A percentile compares a stretch with the other conserved stretches of the same genome.
These are phyloP conservation scores for Fusarium oligoseptatum DNA, from an alignment of 2,329 filamentous ascomycete genomes.

Conservation along the genomic window DNA sequence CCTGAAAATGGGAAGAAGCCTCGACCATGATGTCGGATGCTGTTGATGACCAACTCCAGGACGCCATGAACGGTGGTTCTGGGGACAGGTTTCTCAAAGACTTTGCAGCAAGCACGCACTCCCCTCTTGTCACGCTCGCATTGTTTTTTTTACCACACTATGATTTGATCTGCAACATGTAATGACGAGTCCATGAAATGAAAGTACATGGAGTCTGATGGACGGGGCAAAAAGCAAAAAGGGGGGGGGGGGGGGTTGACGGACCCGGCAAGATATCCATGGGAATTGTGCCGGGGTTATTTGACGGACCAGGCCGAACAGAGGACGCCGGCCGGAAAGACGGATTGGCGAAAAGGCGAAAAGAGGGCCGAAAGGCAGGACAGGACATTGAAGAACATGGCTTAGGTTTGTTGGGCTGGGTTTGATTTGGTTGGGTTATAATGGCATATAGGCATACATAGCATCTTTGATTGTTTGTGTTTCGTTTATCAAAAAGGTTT, in stretches of 20 bases:
- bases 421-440: conserved; percentile 20
- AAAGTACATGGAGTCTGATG: conserved; percentile 41
- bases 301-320: conserved; percentile 29
- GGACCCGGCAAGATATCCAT: conserved; percentile 24
- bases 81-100: conserved; percentile 7
- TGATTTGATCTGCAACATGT: conserved; percentile 31
- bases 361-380: conserved; percentile 26
- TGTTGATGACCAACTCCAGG: background rate
- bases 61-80: conserved; percentile 11
- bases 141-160: conserved; percentile 23
- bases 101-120: conserved; percentile 11
- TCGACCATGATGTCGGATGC: conserved; percentile 11
- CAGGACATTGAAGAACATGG: conserved; percentile 25
- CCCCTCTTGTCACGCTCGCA: conserved; percentile 26
- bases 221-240: conserved; percentile 37
- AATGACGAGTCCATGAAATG: conserved; percentile 43
- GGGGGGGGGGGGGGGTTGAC: conserved; percentile 8
- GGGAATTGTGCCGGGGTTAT: conserved; percentile 28
- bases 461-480: conserved; percentile 19
- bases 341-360: conserved; percentile 32
- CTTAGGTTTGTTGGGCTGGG: background rate
- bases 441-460: conserved; percentile 26
- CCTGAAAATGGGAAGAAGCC: conserved; percentile 34
- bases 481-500: conserved; percentile 21
- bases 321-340: conserved; percentile 21